Base-by-base conservation (phyloP, 345 rosid species). In the Corymbia maculata region DNA sequence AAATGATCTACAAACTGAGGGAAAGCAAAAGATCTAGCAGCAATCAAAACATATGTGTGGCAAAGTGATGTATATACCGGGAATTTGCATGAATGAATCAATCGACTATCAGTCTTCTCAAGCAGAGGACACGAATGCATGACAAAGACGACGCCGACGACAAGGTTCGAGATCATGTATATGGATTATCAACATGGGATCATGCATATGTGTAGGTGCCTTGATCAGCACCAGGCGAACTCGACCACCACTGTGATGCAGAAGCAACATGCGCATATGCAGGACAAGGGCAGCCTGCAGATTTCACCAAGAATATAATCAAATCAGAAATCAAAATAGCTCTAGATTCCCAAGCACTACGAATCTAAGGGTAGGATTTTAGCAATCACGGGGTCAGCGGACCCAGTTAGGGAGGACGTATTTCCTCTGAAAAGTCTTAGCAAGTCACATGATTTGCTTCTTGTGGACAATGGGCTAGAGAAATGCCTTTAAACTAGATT, bases 261-360 rank as follows among this genome's bases (percentile, higher is more conserved):
- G 36, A 95, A 93, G 92, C 94, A 94, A 79, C 95, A 94, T 0
- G 96, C 96, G 88, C 94, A 95, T 86, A 93, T 90, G 87, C 95
- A 94, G 52, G 91, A 90, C 94, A 95, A 79, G 88, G 88, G 49
- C 91, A 95, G 89, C 88, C 94, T 95, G 92, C 90, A 93, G 17
- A 89, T 84, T 13, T 51, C 36, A 8, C 70, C 50, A 45, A 26
- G 68, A 59, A 49, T 30, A 11, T 30, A 50, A 52, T 51, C 9
- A 14, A 26, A 5, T 26, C 49, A 47, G 52, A n/a, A 85, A 85
- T 57, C 0, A n/a, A 36, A 36, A 47, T 26, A 13, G 75, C 36
- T 64, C 36, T 15, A 4, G 13, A 64, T 64, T 64, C 36, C 36
- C 32, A 28, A 28, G 11, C 12, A 61, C 15, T 61, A 14, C 36